Conservation (phyloP, 257 asterid species). For the Leptodermis oblonga region DNA sequence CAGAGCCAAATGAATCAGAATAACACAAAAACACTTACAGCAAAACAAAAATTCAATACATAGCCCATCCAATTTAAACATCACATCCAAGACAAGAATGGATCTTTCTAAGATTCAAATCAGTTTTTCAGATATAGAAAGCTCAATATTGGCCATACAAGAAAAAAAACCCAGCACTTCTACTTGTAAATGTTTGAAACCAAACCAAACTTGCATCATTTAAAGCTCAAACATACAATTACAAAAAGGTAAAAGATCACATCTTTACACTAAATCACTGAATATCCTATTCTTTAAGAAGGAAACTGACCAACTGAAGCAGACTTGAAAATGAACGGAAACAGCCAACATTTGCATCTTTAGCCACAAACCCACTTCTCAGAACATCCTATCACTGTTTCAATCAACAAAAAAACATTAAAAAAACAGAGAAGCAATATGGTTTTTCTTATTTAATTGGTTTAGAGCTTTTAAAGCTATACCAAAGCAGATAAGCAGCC, state of each 20-base stretch:
- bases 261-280: constrained; percentile 23
- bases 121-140: constrained; percentile 16
- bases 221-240: constrained; percentile 16
- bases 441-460: constrained; percentile 28
- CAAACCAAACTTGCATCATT: constrained; percentile 15
- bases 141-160: constrained; percentile 11
- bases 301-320: constrained; percentile 50
- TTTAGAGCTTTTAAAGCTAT: constrained; percentile 19
- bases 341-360: constrained; percentile 39
- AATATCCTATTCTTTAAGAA: constrained; percentile 6
- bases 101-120: constrained; percentile 1
- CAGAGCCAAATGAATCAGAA: not conserved
- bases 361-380: constrained; percentile 36
- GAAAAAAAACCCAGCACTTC: not conserved
- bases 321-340: constrained; percentile 32
- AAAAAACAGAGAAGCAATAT: constrained; percentile 26
- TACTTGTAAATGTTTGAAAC: not conserved
- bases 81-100: constrained; percentile 10
- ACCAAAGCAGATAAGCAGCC: constrained; percentile 20
- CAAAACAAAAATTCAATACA: constrained; percentile 8
- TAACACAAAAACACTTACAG: not conserved
- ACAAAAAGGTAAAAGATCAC: constrained; percentile 23
- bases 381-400: constrained; percentile 14
- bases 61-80: constrained; percentile 7
- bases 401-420: constrained; percentile 24